Evolutionary conservation across 164 flowering plant genomes (phyloP), one percentile per base, ranked within the genome.

Genomic region (Nymphaea thermarum): DNA sequence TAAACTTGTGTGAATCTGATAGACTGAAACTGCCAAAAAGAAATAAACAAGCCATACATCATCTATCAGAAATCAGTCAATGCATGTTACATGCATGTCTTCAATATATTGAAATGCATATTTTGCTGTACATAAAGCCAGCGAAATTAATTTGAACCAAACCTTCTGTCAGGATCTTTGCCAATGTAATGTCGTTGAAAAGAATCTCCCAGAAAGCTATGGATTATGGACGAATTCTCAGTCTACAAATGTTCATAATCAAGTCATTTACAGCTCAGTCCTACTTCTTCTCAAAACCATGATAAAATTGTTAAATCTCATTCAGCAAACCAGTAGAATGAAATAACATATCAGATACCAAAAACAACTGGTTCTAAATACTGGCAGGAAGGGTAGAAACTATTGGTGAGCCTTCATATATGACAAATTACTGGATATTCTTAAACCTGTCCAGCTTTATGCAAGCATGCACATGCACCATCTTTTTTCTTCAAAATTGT

Each of bases 181-280:
- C 63, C 63, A n/a, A 61, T n/a, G n/a, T 61, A 61, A 8, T 61
- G 63, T n/a, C 63, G 63, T 36, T 61, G 63, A 61, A 61, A 61
- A n/a, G 63, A 61, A 6, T 6, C 16, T 6, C 42, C 63, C 14
- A n/a, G 5, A 61, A n/a, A 61, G 63, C 63, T 36, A 61, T 61
- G 63, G 6, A 61, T 61, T 61, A 61, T 61, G 11, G 63, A 61
- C 7, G 42, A 61, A 61, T 61, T 61, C 42, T 61, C 63, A 6
- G 8, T 61, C 63, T 61, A 5, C 60, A 61, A 61, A 36, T 61
- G 42, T 3, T 7, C 8, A 3, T 6, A 7, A 47, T 6, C 5
- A 47, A 6, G 12, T 6, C 55, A 47, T 47, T 12, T 12, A 3
- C 12, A 47, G 55, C 7, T 12, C 7, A 47, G 55, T 5, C 7